Base-by-base conservation (phyloP, 2,329 filamentous ascomycete genomes). In the Clonostachys rosea region DNA sequence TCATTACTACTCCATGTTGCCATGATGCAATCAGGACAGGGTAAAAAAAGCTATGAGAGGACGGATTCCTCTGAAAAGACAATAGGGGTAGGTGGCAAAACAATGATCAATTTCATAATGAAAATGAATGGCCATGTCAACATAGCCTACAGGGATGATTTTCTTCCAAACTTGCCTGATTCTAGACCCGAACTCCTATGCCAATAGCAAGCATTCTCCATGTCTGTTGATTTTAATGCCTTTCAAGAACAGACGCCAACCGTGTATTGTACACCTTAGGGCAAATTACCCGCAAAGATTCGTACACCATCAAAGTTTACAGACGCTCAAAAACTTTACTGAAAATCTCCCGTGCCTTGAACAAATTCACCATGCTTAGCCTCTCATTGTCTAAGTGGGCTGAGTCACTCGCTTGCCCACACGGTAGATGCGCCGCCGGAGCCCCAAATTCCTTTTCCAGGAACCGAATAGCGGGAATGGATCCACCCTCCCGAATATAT, bases 321-420 rank as follows among this genome's bases (percentile, higher is more conserved):
- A 94, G 62, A 53, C 84, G 81, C 54, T 75, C 72, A 69, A 99
- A 99, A 6, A 97, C 89, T 61, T 82, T 81, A 52, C 84, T 85
- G 57, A 99, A 94, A 50, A 99, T 96, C 66, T 94, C 90, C 53
- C 91, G 82, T 53, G 90, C 94, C 70, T 95, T 96, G 50, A 91
- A 81, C 57, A 99, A 62, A 66, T 99, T 99, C 56, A 88, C 71
- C 47, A 99, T 73, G 45, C 94, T 76, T 65, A 99, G 72, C n/a
- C 94, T 73, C 75, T 99, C 94, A 59, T 99, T 97, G 60, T 95
- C 89, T 66, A 99, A 68, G 78, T 99, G 94, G 16, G 92, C 94
- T 45, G 86, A 85, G 60, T 99, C 94, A 57, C 89, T 96, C 12
- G 92, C 91, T 67, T 96, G 91, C 0, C 95, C 95, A 59, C 91